phyloP scores from a whole-genome alignment of 1,284 basidiomycete species.

The Ceratobasidium sp. region DNA sequence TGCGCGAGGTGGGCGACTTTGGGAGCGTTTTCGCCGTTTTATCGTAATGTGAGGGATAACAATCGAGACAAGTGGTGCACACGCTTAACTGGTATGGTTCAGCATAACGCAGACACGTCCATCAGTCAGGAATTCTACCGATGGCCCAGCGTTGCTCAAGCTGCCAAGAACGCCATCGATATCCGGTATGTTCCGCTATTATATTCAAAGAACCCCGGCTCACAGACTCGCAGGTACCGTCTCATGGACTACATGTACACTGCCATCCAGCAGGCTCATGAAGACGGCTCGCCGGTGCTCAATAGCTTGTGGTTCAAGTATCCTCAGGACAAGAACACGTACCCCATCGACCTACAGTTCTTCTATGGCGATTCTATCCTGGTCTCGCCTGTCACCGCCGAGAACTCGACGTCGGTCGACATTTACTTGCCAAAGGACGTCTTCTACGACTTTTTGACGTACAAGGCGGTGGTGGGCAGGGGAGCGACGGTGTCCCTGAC shows the following conservation, averaged over 20 bases:
- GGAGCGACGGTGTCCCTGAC: slow-evolving; percentile 64
- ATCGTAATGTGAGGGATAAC: slow-evolving; percentile 69
- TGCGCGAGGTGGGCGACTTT: slow-evolving; percentile 78
- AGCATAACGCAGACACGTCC: slow-evolving; percentile 71
- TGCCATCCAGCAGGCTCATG: slow-evolving; percentile 69
- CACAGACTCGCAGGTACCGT: not conserved
- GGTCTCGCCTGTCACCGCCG: slow-evolving; percentile 75
- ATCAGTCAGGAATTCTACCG: slow-evolving; percentile 77
- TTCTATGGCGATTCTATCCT: slow-evolving; percentile 76
- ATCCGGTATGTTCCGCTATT: slow-evolving; percentile 62
- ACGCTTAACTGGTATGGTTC: slow-evolving; percentile 30
- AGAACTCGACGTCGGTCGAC: slow-evolving; percentile 70
- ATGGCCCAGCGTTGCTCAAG: slow-evolving; percentile 70
- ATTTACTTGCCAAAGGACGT: slow-evolving; percentile 74
- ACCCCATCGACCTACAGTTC: slow-evolving; percentile 74
- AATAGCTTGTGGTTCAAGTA: slow-evolving; percentile 75
- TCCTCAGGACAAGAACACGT: slow-evolving; percentile 71
- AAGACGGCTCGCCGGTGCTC: slow-evolving; percentile 73
- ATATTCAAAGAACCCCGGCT: not conserved
- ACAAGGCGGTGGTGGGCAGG: slow-evolving; percentile 63
- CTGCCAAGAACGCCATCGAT: slow-evolving; percentile 71
- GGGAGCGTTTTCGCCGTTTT: slow-evolving; percentile 79
- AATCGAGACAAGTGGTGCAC: not conserved
- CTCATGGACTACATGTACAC: slow-evolving; percentile 81
- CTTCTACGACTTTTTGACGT: slow-evolving; percentile 74